Evolutionary conservation across 176 grass and related monocot genomes (phyloP).

Genomic region (Zoysia japonica): DNA sequence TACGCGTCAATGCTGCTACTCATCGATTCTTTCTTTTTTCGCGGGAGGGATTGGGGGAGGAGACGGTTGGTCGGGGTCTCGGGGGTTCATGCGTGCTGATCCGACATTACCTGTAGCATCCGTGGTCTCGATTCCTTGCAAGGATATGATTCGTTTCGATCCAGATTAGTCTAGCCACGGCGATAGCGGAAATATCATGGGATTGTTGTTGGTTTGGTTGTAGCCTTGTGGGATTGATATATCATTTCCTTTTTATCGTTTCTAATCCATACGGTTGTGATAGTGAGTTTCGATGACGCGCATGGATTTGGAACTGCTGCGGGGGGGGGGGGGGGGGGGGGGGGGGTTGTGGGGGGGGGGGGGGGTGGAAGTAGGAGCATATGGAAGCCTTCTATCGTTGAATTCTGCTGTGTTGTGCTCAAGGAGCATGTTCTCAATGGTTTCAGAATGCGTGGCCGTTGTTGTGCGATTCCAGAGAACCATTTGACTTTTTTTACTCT

Average conservation of each 20-base stretch:
- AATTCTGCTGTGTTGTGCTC: background rate
- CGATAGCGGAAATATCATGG: background rate
- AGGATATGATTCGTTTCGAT: background rate
- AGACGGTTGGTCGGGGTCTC: background rate
- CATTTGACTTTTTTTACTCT: slow-evolving; percentile 5
- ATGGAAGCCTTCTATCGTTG: background rate
- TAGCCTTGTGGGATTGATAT: background rate
- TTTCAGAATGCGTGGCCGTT: background rate
- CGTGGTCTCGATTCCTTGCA: background rate
- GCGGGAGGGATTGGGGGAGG: background rate
- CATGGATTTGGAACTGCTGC: too few species aligned
- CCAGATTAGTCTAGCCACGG: background rate
- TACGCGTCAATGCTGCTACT: background rate
- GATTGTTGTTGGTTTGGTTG: background rate
- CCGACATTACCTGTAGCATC: background rate
- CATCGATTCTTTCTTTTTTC: background rate
- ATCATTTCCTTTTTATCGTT: background rate
- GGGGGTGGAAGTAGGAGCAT: background rate
- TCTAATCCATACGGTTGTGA: background rate
- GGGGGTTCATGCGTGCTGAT: background rate
- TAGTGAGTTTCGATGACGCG: too few species aligned
- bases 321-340: too few species aligned
- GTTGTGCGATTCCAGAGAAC: background rate
- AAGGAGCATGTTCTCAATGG: background rate
- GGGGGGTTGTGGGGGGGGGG: too few species aligned